phyloP scores from a whole-genome alignment of 306 rosid genomes.

The Citrullus mucosospermus region DNA sequence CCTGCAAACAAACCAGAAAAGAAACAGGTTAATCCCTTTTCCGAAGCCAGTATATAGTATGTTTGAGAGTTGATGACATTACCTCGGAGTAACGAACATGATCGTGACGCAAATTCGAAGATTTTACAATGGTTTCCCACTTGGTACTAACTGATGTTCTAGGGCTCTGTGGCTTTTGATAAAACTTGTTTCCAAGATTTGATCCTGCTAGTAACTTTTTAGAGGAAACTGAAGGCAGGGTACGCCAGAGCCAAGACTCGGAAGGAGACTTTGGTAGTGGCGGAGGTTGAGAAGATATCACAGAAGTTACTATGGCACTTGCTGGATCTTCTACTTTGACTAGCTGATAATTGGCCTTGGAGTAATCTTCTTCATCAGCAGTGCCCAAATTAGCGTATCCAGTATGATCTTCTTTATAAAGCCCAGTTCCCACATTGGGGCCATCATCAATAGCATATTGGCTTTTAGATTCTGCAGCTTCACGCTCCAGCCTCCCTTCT shows the following conservation, averaged over 20 bases:
- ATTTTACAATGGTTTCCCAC: conserved; percentile 94
- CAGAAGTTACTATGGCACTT: conserved; percentile 13
- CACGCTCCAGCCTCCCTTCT: conserved; percentile 14
- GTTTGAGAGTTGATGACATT: conserved; percentile 15
- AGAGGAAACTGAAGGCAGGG: conserved; percentile 44
- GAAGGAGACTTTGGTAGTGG: conserved; percentile 92
- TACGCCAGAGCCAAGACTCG: conserved; percentile 91
- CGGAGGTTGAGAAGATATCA: conserved; percentile 44
- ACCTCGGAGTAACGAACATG: conserved; percentile 88
- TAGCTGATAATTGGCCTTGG: conserved; percentile 17
- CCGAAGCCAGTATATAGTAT: not conserved
- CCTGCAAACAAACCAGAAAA: conserved; percentile 34
- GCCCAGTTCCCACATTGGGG: not conserved
- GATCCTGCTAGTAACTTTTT: conserved; percentile 22
- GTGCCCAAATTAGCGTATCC: not conserved
- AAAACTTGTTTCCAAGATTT: conserved; percentile 18
- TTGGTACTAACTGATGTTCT: conserved; percentile 35
- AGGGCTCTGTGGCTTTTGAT: conserved; percentile 26
- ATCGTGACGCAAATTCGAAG: conserved; percentile 54
- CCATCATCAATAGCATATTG: conserved; percentile 22
- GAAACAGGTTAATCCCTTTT: conserved; percentile 3
- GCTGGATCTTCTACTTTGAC: conserved; percentile 17
- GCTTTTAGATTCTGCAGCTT: conserved; percentile 2
- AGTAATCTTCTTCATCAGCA: conserved; percentile 17
- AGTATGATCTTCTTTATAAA: not conserved